Percentiles rank a stretch among this genome's conserved stretches.
These are phyloP conservation scores for Paecilomyces sp. DNA, from an alignment of 2,329 filamentous ascomycete genomes.

Conservation along the genomic window DNA sequence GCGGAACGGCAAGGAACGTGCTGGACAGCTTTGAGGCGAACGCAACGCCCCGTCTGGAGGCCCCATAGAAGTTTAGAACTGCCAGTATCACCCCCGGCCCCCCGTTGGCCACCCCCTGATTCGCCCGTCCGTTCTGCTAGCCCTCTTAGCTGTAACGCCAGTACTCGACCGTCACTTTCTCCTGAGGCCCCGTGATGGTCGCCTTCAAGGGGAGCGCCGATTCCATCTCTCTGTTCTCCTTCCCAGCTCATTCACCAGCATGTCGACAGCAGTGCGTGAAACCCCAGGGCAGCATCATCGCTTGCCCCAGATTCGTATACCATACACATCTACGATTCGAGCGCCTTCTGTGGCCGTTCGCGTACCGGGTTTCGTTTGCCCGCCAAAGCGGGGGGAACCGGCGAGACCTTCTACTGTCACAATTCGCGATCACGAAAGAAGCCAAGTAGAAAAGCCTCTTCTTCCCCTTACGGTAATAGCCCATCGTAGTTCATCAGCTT, in stretches of 20 bases:
- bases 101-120: slow-evolving; percentile 5
- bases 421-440: not conserved
- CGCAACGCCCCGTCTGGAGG: slow-evolving; percentile 4
- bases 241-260: no score
- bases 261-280: not conserved
- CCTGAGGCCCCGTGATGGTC: slow-evolving; percentile 46
- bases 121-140: slow-evolving; percentile 10
- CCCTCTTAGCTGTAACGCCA: slow-evolving; percentile 14
- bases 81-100: not conserved
- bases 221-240: no score
- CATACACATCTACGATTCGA: not conserved
- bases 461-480: not conserved
- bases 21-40: slow-evolving; percentile 7
- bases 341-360: not conserved
- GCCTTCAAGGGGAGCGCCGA: slow-evolving; percentile 15
- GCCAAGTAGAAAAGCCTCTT: no score
- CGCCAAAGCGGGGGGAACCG: not conserved
- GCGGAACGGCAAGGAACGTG: slow-evolving; percentile 11
- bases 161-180: slow-evolving; percentile 24
- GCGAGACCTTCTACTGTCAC: not conserved
- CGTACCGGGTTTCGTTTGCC: not conserved
- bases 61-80: not conserved
- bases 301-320: not conserved
- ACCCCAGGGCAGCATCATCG: not conserved
- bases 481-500: not conserved